Evolutionary conservation across 805 yeast genomes (phyloP).

Genomic region (Cyberlindnera euphorbiiphila): DNA sequence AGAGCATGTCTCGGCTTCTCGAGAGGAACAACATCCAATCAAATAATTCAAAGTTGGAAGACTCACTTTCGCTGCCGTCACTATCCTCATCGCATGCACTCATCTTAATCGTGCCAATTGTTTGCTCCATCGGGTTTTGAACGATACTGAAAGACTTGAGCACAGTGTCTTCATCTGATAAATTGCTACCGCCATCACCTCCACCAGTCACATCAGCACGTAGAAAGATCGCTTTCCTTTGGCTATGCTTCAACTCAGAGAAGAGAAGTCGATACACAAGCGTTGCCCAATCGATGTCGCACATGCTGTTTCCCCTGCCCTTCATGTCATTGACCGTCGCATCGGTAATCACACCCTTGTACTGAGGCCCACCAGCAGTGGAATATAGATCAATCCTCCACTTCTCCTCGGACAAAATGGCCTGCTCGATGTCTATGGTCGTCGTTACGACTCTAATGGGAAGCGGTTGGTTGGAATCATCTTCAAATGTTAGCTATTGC

Average conservation of each 20-base stretch:
- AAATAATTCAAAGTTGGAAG: constrained; percentile 18
- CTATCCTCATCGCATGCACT: constrained; percentile 6
- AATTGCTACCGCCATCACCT: constrained; percentile 2
- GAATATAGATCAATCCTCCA: constrained; percentile 15
- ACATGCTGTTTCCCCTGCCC: constrained; percentile 7
- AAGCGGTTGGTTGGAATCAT: background rate
- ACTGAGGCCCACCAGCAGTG: constrained; percentile 10
- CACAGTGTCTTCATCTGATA: constrained; percentile 1
- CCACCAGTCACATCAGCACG: background rate
- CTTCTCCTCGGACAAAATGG: background rate
- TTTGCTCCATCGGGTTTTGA: constrained; percentile 4
- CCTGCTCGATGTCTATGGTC: constrained; percentile 1
- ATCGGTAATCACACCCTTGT: background rate
- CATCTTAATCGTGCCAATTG: constrained; percentile 14
- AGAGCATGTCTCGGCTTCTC: constrained; percentile 9
- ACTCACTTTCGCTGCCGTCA: too few relatives aligned
- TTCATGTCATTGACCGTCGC: background rate
- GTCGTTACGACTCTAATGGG: background rate
- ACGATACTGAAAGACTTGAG: background rate
- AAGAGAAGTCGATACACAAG: constrained; percentile 14
- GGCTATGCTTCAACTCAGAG: constrained; percentile 1
- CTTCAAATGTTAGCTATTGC: too few relatives aligned
- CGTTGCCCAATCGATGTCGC: constrained; percentile 11
- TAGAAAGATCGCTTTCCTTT: background rate
- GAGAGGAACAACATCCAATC: constrained; percentile 20